A percentile compares a stretch with the other conserved stretches of the same genome.
Evolutionary conservation across 768 basidiomycete genomes (phyloP).

Genomic region (Pleurotus tuoliensis): DNA sequence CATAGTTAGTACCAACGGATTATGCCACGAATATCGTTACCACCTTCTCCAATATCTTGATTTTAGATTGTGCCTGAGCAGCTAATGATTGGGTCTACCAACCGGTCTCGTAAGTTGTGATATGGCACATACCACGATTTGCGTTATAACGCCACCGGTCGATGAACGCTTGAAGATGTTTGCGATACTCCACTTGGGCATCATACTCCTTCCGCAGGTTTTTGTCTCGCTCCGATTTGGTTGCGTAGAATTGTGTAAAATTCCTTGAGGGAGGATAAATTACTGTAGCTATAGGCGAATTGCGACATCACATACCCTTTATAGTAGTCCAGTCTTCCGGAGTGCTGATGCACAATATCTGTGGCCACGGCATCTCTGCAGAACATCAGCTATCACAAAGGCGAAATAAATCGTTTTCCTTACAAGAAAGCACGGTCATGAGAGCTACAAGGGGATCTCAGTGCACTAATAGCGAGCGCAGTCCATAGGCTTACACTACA

Average conservation of each 20-base stretch:
- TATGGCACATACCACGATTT: conserved; percentile 59
- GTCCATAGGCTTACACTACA: conserved; percentile 64
- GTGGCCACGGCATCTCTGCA: conserved; percentile 90
- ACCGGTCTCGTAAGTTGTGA: not conserved
- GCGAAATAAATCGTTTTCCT: conserved; percentile 18
- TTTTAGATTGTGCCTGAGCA: conserved; percentile 80
- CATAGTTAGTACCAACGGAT: not conserved
- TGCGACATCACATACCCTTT: conserved; percentile 61
- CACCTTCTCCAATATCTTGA: conserved; percentile 74
- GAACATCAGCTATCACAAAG: not conserved
- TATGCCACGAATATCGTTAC: not conserved
- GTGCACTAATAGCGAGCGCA: conserved; percentile 11
- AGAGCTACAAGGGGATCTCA: conserved; percentile 45
- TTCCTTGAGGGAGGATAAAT: conserved; percentile 53
- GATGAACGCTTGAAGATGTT: conserved; percentile 95
- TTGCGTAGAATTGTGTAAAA: conserved; percentile 98
- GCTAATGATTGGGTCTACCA: conserved; percentile 37
- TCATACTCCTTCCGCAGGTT: conserved; percentile 95
- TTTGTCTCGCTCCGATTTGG: conserved; percentile 90
- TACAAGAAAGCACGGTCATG: conserved; percentile 97
- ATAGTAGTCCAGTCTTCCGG: conserved; percentile 91
- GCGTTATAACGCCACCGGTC: conserved; percentile 98
- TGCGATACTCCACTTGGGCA: conserved; percentile 90
- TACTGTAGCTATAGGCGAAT: not conserved
- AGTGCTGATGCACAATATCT: conserved; percentile 97